Base-by-base conservation (phyloP, 208 protist species). In the Herpetomonas samuelpessoai region DNA sequence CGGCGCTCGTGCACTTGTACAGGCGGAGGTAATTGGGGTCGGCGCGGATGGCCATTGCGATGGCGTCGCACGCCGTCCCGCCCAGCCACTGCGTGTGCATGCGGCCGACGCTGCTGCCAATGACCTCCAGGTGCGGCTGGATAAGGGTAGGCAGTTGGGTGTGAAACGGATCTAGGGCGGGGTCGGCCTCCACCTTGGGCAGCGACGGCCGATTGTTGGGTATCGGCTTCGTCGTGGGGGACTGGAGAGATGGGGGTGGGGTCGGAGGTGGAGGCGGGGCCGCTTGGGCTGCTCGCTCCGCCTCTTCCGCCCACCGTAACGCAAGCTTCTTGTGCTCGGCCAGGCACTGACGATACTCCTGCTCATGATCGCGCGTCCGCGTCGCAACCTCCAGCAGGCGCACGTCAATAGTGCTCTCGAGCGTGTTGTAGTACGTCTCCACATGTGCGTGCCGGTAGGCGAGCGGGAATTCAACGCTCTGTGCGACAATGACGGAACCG, bases 11-110 rank as follows among this genome's bases (percentile, higher is more conserved):
- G 49, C 56, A 66, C 54, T 58, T 67, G 68, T 91, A 91, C 4
- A 91, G 61, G 29, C 77, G 84, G 19, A 91, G 68, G 52, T 59
- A 71, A 31, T 71, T 73, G 19, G 80, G 71, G 49, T 86, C 71
- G 27, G 57, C 58, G 26, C 50, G 70, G 29, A 72, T 53, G 7
- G 25, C 19, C 38, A 60, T 62, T 7, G 67, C 72, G 51, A 88
- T 71, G 0, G 64, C 62, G 30, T 83, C 74, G 58, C 84, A 87
- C 9, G 81, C 65, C 14, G 71, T 69, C 41, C 80, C 79, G 62
- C 82, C 85, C 29, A 24, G 59, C 80, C 74, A 86, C 22, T 51
- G 56, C 3, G 54, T 65, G 21, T 74, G 49, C 64, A 84, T 72
- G n/a, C 63, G 50, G 28, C 66, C 71, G 48, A 52, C 72, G 47